phyloP scores from a whole-genome alignment of 768 basidiomycete genomes.

The Tephrocybe sp. region DNA sequence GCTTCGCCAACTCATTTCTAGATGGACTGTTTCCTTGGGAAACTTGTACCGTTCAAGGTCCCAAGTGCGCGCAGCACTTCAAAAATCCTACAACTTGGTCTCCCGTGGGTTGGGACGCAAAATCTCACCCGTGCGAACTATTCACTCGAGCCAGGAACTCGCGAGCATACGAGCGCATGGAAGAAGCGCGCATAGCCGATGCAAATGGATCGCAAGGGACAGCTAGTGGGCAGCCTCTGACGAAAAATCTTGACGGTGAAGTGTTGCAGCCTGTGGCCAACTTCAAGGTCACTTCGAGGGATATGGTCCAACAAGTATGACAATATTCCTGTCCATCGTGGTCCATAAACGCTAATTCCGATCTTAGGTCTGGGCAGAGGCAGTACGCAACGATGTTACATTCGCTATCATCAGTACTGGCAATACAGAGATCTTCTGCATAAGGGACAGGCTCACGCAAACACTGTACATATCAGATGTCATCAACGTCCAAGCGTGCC shows the following conservation, averaged over 20 bases:
- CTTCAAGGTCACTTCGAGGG: too few relatives aligned
- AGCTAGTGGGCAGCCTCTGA: too few relatives aligned
- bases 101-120: background rate
- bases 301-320: background rate
- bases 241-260: background rate
- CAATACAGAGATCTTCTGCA: constrained; percentile 2
- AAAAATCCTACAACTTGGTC: background rate
- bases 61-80: background rate
- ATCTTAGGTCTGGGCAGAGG: constrained; percentile 1
- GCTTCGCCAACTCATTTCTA: background rate
- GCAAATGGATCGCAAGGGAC: too few relatives aligned
- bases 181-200: background rate
- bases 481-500: background rate
- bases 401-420: constrained; percentile 3
- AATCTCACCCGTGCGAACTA: background rate
- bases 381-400: constrained; percentile 1
- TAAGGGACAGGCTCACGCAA: background rate
- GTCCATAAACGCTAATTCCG: background rate
- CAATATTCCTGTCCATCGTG: background rate
- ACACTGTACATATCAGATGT: constrained; percentile 1
- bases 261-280: too few relatives aligned
- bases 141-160: background rate
- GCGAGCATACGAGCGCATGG: background rate
- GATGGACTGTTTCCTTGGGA: constrained; percentile 1
- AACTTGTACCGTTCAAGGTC: background rate